Evolutionary conservation across 1,284 basidiomycete species (phyloP).

Genomic region (Sporisorium sorghi): DNA sequence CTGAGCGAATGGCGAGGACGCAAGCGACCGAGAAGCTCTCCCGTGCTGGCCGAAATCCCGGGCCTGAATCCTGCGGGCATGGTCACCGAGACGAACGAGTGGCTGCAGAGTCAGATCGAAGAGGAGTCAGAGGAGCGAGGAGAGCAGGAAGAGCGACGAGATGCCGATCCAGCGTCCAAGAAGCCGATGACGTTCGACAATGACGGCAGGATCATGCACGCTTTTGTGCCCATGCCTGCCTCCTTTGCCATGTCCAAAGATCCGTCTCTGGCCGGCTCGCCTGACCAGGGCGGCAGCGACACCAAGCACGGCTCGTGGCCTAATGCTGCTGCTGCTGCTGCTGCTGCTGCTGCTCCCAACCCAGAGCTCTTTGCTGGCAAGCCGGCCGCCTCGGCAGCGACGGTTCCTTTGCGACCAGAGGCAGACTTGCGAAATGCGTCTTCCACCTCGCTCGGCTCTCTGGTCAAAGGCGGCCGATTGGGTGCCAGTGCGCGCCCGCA

Average conservation of each 20-base stretch:
- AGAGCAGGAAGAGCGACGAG: conserved; percentile 3
- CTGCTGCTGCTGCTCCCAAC: conserved; percentile 22
- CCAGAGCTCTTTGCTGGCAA: conserved; percentile 22
- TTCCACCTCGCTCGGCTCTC: conserved; percentile 27
- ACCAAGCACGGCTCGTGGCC: conserved; percentile 40
- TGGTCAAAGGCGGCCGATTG: conserved; percentile 16
- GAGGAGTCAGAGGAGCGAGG: conserved; percentile 15
- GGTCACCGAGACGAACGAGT: conserved; percentile 23
- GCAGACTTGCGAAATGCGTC: conserved; percentile 21
- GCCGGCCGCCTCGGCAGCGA: conserved; percentile 5
- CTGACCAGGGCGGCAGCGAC: conserved; percentile 30
- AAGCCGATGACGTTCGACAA: conserved; percentile 16
- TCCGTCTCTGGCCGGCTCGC: conserved; percentile 18
- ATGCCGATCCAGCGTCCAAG: conserved; percentile 1
- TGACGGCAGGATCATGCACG: conserved; percentile 25
- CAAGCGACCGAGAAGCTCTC: conserved; percentile 41
- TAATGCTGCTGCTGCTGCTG: conserved; percentile 23
- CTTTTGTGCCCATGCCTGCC: conserved; percentile 23
- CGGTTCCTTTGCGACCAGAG: conserved; percentile 6
- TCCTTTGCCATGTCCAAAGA: conserved; percentile 30
- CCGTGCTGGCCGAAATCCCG: conserved; percentile 9
- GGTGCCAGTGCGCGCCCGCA: conserved; percentile 26
- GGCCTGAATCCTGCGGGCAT: conserved; percentile 12
- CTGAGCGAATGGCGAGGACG: conserved; percentile 25
- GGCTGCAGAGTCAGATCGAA: conserved; percentile 23